Evolutionary conservation across 108 stramenopile genomes (phyloP).

Genomic region (Aurantiochytrium sp.): DNA sequence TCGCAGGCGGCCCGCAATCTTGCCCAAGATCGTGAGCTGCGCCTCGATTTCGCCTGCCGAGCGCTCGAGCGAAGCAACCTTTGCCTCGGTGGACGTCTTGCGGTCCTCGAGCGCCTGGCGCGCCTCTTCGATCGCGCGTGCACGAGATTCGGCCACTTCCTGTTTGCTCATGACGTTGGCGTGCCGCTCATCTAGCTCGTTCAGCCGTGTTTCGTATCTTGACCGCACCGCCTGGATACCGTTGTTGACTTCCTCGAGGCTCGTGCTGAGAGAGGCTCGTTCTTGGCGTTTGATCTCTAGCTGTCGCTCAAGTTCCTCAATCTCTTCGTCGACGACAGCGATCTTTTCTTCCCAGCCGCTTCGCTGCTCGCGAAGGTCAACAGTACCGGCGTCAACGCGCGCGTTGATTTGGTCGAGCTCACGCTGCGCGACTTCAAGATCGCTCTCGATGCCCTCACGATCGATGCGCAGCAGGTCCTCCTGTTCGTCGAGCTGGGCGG

Average conservation of each 20-base stretch:
- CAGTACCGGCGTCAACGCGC: not conserved
- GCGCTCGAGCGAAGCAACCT: not conserved
- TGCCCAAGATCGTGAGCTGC: not conserved
- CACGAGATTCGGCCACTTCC: not conserved
- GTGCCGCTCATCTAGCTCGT: not conserved
- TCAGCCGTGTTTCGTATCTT: not conserved
- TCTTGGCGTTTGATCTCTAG: not conserved
- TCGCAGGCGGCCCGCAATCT: not conserved
- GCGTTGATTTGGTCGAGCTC: conserved; percentile 17
- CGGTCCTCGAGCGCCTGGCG: not conserved
- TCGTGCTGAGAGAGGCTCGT: not conserved
- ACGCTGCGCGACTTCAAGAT: not conserved
- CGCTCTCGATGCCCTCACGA: not conserved
- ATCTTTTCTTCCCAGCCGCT: not conserved
- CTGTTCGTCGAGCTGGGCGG: not conserved
- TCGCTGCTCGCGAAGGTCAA: not conserved
- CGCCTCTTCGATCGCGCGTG: not conserved
- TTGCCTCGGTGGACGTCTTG: not conserved
- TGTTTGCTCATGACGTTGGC: not conserved
- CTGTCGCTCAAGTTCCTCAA: not conserved
- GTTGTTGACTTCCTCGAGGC: not conserved
- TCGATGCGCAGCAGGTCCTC: not conserved
- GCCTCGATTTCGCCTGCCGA: not conserved
- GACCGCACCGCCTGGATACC: conserved; percentile 6
- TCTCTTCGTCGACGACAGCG: not conserved